Conservation (phyloP, 2,329 filamentous ascomycete genomes). For the Fusarium aywerte region DNA sequence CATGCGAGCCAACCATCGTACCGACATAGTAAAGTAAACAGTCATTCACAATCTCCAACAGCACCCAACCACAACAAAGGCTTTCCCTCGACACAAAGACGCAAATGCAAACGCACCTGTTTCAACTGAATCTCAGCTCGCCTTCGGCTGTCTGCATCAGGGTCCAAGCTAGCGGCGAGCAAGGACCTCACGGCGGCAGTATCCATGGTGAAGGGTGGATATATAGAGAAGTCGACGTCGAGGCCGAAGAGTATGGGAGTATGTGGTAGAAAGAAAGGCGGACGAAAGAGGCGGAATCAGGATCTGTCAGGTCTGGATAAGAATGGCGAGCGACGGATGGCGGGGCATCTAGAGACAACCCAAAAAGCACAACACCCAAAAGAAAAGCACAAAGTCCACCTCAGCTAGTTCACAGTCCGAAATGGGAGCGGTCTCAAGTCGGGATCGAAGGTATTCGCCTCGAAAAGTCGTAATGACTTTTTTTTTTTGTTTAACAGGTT, state of each 20-base stretch:
- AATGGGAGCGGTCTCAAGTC: constrained; percentile 9
- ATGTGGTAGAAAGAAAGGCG: constrained; percentile 34
- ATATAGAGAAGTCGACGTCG: constrained; percentile 42
- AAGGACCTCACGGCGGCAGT: constrained; percentile 78
- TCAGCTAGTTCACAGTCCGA: constrained; percentile 36
- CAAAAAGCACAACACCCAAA: constrained; percentile 31
- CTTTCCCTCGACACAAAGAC: constrained; percentile 17
- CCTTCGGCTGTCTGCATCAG: constrained; percentile 78
- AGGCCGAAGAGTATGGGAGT: constrained; percentile 40
- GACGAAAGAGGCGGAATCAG: constrained; percentile 43
- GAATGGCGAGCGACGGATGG: constrained; percentile 46
- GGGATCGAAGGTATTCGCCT: constrained; percentile 12
- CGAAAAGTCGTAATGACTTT: constrained; percentile 22
- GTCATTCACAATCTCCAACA: not conserved
- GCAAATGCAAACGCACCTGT: constrained; percentile 66
- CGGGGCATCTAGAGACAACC: constrained; percentile 46
- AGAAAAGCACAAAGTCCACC: constrained; percentile 33
- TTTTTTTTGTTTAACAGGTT: constrained; percentile 3
- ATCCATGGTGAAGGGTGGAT: constrained; percentile 68
- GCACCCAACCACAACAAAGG: constrained; percentile 9
- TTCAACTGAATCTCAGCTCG: constrained; percentile 84
- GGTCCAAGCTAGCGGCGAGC: constrained; percentile 79
- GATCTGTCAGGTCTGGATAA: constrained; percentile 48
- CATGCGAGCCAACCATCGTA: not conserved
- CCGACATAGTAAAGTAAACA: not conserved